Evolutionary conservation across 2,329 filamentous ascomycete species (phyloP).

Genomic region (Sclerotinia borealis): DNA sequence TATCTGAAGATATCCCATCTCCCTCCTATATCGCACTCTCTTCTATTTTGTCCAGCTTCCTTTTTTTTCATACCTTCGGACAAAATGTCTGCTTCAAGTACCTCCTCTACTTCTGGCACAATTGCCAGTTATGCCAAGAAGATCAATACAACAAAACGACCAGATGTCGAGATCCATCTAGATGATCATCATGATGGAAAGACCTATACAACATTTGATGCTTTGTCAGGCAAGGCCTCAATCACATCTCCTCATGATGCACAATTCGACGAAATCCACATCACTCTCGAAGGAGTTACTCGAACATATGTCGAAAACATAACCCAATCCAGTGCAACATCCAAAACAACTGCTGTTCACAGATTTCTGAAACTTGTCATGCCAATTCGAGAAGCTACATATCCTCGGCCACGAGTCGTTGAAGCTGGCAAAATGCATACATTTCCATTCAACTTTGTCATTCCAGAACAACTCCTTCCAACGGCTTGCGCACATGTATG

Average conservation of each 20-base stretch:
- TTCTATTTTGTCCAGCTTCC: constrained; percentile 5
- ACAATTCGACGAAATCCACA: constrained; percentile 30
- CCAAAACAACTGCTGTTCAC: constrained; percentile 27
- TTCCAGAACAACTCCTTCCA: constrained; percentile 31
- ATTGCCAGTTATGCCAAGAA: constrained; percentile 26
- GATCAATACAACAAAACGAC: constrained; percentile 17
- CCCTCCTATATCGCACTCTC: not conserved
- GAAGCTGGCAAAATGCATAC: constrained; percentile 29
- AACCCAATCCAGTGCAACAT: constrained; percentile 22
- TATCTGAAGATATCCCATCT: not conserved
- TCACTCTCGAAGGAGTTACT: constrained; percentile 29
- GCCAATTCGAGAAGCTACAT: constrained; percentile 29
- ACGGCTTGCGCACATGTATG: constrained; percentile 26
- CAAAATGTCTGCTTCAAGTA: constrained; percentile 24
- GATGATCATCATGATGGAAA: constrained; percentile 26
- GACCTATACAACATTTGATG: constrained; percentile 30
- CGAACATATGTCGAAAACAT: constrained; percentile 30
- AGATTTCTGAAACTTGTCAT: constrained; percentile 31
- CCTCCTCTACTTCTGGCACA: constrained; percentile 22
- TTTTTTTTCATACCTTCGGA: not conserved
- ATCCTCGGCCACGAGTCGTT: constrained; percentile 28
- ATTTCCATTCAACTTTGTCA: constrained; percentile 32
- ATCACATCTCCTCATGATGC: constrained; percentile 28
- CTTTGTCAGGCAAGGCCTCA: constrained; percentile 25
- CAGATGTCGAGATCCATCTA: constrained; percentile 28